phyloP scores from a whole-genome alignment of 192 early-diverging fungal genomes.

The Coemansia umbellata region DNA sequence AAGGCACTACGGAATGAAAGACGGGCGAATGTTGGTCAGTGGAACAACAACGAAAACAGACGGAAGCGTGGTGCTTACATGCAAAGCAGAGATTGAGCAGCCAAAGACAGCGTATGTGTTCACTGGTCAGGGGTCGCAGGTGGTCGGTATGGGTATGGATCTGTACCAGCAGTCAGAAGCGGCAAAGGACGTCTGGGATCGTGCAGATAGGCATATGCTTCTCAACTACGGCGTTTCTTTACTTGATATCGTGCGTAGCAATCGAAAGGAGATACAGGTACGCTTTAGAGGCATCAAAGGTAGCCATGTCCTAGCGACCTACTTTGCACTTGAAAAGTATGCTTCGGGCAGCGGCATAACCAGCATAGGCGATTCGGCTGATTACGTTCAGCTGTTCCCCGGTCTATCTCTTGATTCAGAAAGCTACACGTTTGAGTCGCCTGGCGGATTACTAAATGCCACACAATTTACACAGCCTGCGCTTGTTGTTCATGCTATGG shows the following conservation, averaged over 20 bases:
- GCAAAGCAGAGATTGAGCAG: constrained; percentile 81
- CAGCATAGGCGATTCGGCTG: too few species aligned
- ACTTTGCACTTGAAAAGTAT: constrained; percentile 62
- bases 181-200: constrained; percentile 86
- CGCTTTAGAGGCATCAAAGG: constrained; percentile 77
- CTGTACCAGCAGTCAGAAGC: constrained; percentile 76
- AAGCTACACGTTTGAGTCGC: constrained; percentile 1
- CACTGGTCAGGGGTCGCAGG: constrained; percentile 94
- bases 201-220: constrained; percentile 84
- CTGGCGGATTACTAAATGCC: constrained; percentile 4
- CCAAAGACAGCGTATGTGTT: constrained; percentile 89
- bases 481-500: constrained; percentile 54
- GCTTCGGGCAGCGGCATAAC: not conserved
- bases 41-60: constrained; percentile 74
- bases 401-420: not conserved
- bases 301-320: constrained; percentile 70
- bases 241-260: constrained; percentile 82
- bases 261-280: constrained; percentile 59
- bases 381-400: constrained; percentile 2
- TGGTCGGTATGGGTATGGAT: constrained; percentile 94
- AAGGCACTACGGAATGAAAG: constrained; percentile 87
- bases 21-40: constrained; percentile 89
- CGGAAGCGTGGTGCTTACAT: constrained; percentile 50
- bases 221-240: constrained; percentile 85
- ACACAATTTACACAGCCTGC: constrained; percentile 55